phyloP scores from a whole-genome alignment of 164 flowering plant genomes.

The Umbellularia californica region DNA sequence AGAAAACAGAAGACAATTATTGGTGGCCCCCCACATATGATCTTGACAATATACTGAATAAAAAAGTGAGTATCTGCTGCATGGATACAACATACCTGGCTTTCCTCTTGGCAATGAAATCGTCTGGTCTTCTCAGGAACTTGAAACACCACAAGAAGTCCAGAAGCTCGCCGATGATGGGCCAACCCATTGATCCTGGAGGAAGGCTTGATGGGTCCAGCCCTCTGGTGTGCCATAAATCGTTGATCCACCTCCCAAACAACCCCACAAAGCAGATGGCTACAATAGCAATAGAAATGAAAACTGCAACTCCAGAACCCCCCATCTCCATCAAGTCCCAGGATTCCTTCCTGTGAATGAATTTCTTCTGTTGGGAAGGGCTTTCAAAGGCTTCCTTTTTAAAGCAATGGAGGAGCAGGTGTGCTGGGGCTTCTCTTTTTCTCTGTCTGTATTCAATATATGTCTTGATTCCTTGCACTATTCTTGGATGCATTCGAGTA shows the following conservation, averaged over 20 bases:
- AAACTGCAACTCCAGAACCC: not conserved
- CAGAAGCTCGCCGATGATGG: slow-evolving; percentile 14
- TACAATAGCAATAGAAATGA: not conserved
- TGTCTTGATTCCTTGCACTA: too few relatives aligned
- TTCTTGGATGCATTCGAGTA: too few relatives aligned
- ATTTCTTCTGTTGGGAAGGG: too few relatives aligned
- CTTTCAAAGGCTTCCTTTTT: too few relatives aligned
- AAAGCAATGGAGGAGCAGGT: too few relatives aligned
- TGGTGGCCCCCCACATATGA: too few relatives aligned
- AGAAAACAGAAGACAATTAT: too few relatives aligned
- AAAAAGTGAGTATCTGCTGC: not conserved
- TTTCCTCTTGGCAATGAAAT: slow-evolving; percentile 18
- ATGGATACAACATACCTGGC: slow-evolving; percentile 7
- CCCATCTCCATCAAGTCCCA: too few relatives aligned
- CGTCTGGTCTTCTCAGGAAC: slow-evolving; percentile 14
- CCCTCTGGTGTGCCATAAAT: slow-evolving; percentile 6
- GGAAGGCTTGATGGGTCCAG: slow-evolving; percentile 1
- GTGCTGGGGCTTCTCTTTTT: too few relatives aligned
- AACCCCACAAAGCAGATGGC: not conserved
- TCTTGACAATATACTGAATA: too few relatives aligned
- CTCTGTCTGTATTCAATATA: too few relatives aligned
- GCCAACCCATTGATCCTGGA: slow-evolving; percentile 20
- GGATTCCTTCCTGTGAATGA: too few relatives aligned
- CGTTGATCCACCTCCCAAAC: slow-evolving; percentile 9
- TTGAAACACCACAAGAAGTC: slow-evolving; percentile 21